Conservation (phyloP, 1,284 basidiomycete genomes). For the Tilletia indica region DNA sequence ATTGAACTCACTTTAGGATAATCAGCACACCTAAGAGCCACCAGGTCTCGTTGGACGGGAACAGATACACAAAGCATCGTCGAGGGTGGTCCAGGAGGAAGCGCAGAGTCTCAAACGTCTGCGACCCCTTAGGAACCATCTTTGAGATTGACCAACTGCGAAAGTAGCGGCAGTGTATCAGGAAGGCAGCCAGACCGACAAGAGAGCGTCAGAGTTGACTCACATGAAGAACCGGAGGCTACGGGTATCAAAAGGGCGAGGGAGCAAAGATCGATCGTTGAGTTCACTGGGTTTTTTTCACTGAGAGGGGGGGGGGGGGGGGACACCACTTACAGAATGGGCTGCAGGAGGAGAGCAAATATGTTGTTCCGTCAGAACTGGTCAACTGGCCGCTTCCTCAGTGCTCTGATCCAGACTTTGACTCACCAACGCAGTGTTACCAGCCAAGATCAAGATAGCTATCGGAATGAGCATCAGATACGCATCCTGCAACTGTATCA, state of each 20-base stretch:
- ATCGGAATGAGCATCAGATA: constrained; percentile 72
- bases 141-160: constrained; percentile 69
- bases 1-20: constrained; percentile 66
- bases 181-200: background rate
- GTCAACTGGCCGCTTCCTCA: background rate
- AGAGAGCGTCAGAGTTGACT: background rate
- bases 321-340: background rate
- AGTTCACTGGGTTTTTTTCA: too few species aligned
- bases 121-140: constrained; percentile 65
- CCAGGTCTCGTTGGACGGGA: constrained; percentile 88
- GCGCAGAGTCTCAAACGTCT: constrained; percentile 74
- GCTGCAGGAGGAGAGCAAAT: background rate
- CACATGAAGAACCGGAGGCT: constrained; percentile 53
- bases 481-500: constrained; percentile 77
- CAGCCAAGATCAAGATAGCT: constrained; percentile 73
- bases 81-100: constrained; percentile 96
- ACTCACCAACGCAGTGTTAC: constrained; percentile 73
- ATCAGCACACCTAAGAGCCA: constrained; percentile 72
- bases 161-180: background rate
- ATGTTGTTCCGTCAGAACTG: too few species aligned
- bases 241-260: background rate
- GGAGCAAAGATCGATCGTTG: too few species aligned
- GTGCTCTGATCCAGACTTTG: background rate
- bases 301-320: too few species aligned
- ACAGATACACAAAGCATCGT: constrained; percentile 87